These are phyloP conservation scores for Rhodotorula diobovata DNA, from an alignment of 768 basidiomycete genomes.

Conservation along the genomic window DNA sequence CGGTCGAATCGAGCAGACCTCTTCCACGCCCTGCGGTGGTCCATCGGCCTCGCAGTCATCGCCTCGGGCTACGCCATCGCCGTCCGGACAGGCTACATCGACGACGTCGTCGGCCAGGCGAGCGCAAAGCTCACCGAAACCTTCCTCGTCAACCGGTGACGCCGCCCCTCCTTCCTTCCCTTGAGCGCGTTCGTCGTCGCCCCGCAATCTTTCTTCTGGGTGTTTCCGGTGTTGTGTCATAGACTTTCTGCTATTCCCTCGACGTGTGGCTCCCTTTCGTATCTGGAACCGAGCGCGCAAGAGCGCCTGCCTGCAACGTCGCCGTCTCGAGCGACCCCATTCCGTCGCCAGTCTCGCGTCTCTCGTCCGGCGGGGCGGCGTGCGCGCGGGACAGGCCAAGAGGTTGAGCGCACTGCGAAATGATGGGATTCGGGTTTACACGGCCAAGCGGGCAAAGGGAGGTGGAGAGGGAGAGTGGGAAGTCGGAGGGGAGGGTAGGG, in stretches of 20 bases:
- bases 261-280: not conserved
- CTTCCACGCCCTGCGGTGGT: slow-evolving; percentile 25
- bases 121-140: slow-evolving; percentile 1
- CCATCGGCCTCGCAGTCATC: slow-evolving; percentile 11
- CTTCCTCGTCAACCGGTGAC: not conserved
- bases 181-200: not conserved
- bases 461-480: not conserved
- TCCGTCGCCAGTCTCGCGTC: too few species aligned
- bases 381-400: not conserved
- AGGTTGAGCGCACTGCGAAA: not conserved
- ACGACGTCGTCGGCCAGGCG: slow-evolving; percentile 7
- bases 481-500: not conserved
- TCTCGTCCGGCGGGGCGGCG: not conserved
- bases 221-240: not conserved
- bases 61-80: slow-evolving; percentile 8
- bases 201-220: too few species aligned
- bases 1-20: not conserved
- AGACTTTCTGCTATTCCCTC: not conserved
- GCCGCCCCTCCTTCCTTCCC: too few species aligned
- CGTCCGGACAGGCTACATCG: not conserved
- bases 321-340: not conserved
- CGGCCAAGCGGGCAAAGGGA: not conserved
- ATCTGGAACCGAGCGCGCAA: too few species aligned
- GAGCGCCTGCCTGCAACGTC: too few species aligned
- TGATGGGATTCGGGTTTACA: not conserved